Evolutionary conservation across 2,329 filamentous ascomycete species (phyloP).

Genomic region (Cordyceps fumosorosea): DNA sequence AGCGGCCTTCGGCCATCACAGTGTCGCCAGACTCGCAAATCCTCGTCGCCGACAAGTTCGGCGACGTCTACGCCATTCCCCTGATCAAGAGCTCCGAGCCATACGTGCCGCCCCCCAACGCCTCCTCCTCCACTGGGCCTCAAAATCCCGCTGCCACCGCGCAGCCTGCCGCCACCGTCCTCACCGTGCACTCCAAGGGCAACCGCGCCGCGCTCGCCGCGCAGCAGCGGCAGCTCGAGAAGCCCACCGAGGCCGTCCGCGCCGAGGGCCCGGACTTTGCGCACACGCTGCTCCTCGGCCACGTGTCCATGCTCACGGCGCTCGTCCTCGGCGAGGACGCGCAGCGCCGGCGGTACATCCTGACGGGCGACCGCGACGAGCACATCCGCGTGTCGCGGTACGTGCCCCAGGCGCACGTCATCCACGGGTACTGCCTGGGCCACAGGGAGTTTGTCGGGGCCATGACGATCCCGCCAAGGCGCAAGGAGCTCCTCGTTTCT

Average conservation of each 20-base stretch:
- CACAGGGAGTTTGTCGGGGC: conserved; percentile 80
- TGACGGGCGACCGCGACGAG: conserved; percentile 52
- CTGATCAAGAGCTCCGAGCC: conserved; percentile 40
- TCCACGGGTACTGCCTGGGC: conserved; percentile 83
- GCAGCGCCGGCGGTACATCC: conserved; percentile 38
- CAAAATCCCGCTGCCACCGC: not conserved
- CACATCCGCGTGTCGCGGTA: conserved; percentile 86
- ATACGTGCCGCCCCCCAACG: conserved; percentile 17
- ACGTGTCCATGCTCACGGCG: conserved; percentile 91
- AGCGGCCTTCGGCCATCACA: conserved; percentile 72
- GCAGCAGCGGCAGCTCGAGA: conserved; percentile 44
- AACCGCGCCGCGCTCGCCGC: conserved; percentile 55
- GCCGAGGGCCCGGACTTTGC: conserved; percentile 53
- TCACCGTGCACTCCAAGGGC: conserved; percentile 58
- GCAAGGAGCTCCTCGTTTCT: conserved; percentile 64
- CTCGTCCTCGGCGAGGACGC: conserved; percentile 47
- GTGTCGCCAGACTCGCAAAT: conserved; percentile 68
- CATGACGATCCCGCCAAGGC: conserved; percentile 55
- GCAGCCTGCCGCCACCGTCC: conserved; percentile 41
- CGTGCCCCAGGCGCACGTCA: conserved; percentile 75
- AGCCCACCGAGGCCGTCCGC: conserved; percentile 21
- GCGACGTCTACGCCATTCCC: conserved; percentile 87
- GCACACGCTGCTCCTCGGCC: conserved; percentile 74
- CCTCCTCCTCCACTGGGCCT: conserved; percentile 15
- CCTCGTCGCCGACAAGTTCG: conserved; percentile 87